Percentiles rank a stretch among this genome's conserved stretches.
Evolutionary conservation across 2,329 filamentous ascomycete genomes (phyloP).

Genomic region (Trichoderma asperellum): DNA sequence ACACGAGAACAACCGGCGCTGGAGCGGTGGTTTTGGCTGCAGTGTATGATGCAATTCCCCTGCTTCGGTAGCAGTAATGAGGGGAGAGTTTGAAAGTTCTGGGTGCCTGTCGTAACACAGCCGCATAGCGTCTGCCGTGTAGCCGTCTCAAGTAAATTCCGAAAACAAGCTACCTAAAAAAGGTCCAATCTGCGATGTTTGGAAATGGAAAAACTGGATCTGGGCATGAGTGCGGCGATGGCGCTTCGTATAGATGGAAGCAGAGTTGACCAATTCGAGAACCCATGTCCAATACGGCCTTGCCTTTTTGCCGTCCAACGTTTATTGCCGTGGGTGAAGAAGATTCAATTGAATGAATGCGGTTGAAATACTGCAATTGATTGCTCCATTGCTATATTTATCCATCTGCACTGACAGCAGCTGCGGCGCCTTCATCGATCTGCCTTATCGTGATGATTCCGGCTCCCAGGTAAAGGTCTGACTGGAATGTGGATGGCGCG

Average conservation of each 20-base stretch:
- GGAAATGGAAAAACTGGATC: neutral
- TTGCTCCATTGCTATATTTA: neutral
- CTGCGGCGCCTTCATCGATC: neutral
- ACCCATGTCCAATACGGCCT: neutral
- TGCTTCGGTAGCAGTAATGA: neutral
- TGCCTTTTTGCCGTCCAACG: neutral
- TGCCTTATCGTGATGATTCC: conserved; percentile 10
- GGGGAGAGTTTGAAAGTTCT: neutral
- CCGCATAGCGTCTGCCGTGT: neutral
- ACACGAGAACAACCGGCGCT: neutral
- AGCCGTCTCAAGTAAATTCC: neutral
- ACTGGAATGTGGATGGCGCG: conserved; percentile 21
- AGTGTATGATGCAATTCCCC: neutral
- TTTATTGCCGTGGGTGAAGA: neutral
- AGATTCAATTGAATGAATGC: conserved; percentile 7
- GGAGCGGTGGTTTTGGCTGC: neutral
- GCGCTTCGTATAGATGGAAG: neutral
- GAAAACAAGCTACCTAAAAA: neutral
- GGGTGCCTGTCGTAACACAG: neutral
- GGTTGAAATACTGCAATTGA: no score
- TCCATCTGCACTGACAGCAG: neutral
- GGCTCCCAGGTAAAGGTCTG: neutral
- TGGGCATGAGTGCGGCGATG: neutral
- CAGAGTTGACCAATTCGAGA: neutral
- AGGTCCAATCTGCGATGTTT: neutral